phyloP scores from a whole-genome alignment of 192 early-diverging fungal species.

The Backusella tarrabulga region DNA sequence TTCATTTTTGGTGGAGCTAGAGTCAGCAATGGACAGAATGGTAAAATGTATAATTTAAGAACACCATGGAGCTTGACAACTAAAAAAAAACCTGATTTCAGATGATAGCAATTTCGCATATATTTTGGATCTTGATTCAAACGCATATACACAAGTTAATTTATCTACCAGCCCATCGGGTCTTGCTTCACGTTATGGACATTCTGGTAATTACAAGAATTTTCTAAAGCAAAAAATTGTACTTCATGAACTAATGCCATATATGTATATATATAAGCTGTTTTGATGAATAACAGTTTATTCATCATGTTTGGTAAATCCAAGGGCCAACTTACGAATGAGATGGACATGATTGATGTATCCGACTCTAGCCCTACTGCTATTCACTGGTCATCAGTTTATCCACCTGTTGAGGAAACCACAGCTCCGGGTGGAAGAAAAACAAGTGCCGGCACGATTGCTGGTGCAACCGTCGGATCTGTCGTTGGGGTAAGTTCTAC shows the following conservation, averaged over 20 bases:
- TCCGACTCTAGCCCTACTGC: background rate
- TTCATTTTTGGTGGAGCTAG: background rate
- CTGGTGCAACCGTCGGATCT: background rate
- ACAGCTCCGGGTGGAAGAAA: background rate
- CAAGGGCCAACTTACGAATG: background rate
- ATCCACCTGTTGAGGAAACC: background rate
- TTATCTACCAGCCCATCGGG: background rate
- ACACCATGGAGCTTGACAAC: background rate
- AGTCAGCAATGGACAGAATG: background rate
- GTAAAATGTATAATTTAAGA: background rate
- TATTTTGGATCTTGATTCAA: background rate
- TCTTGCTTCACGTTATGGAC: background rate
- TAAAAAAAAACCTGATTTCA: background rate
- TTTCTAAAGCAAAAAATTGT: no score
- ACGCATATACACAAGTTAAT: background rate
- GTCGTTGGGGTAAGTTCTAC: background rate
- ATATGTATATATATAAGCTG: background rate
- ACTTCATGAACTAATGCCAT: background rate
- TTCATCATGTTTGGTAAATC: conserved; percentile 1
- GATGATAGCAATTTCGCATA: background rate
- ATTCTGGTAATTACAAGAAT: background rate
- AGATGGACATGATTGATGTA: background rate
- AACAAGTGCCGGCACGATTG: background rate
- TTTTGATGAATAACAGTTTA: background rate
- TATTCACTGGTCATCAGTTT: background rate